phyloP scores from a whole-genome alignment of 805 yeast species.

The Wickerhamiella nectarea region DNA sequence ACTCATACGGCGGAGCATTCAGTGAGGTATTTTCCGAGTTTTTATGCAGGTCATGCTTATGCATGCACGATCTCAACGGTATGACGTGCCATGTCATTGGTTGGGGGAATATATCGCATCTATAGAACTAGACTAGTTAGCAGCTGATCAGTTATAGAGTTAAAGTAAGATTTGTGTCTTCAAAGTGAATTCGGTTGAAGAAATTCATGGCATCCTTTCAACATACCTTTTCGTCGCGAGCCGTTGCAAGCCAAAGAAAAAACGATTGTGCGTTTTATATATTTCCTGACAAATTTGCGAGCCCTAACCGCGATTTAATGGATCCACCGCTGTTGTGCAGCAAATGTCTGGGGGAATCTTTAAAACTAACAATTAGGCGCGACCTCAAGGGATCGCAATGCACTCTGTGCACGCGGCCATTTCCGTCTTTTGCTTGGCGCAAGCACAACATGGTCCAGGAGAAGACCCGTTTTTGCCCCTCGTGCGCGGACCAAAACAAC shows the following conservation, averaged over 20 bases:
- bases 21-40: constrained; percentile 3
- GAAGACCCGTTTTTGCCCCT: constrained; percentile 58
- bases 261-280: constrained; percentile 1
- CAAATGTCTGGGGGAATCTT: constrained; percentile 53
- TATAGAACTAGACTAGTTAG: too few relatives aligned
- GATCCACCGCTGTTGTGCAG: constrained; percentile 47
- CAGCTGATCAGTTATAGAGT: constrained; percentile 28
- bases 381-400: constrained; percentile 70
- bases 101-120: too few relatives aligned
- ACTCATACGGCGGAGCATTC: constrained; percentile 4
- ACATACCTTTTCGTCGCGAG: constrained; percentile 19
- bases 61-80: background rate
- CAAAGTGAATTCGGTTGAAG: constrained; percentile 30
- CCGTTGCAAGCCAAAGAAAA: too few relatives aligned
- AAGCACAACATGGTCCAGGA: constrained; percentile 33
- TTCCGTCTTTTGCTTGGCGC: constrained; percentile 68
- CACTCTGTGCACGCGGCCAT: constrained; percentile 72
- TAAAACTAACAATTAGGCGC: constrained; percentile 55
- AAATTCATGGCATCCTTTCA: constrained; percentile 29
- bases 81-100: background rate
- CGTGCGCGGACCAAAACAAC: constrained; percentile 67
- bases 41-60: background rate
- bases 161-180: constrained; percentile 29
- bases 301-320: background rate
- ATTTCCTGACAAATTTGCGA: background rate